Percentiles rank a stretch among this genome's conserved stretches.
Evolutionary conservation across 225 moss, liverwort and hornwort species (phyloP).

Genomic region (Polytrichum formosum): DNA sequence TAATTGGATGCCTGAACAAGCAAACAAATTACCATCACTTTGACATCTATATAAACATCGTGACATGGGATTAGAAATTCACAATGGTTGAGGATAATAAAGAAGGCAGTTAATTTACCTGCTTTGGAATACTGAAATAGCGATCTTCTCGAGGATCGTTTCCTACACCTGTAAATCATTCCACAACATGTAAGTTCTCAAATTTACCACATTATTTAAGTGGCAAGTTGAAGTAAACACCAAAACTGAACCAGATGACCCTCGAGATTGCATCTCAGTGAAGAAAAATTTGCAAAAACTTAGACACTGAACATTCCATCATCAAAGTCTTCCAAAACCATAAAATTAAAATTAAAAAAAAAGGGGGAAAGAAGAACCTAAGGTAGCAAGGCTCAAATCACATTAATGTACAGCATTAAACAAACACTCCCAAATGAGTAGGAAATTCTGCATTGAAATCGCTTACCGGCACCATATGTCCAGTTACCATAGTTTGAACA

Average conservation of each 20-base stretch:
- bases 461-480: conserved; percentile 91
- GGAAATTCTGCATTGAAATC: no score
- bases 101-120: conserved; percentile 24
- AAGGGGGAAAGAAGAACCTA: no score
- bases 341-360: no score
- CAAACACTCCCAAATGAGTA: no score
- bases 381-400: no score
- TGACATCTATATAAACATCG: not conserved
- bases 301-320: no score
- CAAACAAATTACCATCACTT: conserved; percentile 1
- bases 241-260: not conserved
- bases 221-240: not conserved
- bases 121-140: conserved; percentile 97
- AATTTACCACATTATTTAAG: no score
- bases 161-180: conserved; percentile 65
- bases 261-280: not conserved
- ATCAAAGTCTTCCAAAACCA: not conserved
- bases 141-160: conserved; percentile 98
- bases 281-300: not conserved
- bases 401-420: no score
- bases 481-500: conserved; percentile 99
- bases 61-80: not conserved
- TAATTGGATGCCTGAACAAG: conserved; percentile 70
- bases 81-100: not conserved
- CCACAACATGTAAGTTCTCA: not conserved